Percentiles rank a stretch among this genome's conserved stretches.
Evolutionary conservation across 225 moss, liverwort and hornwort genomes (phyloP).

Genomic region (Lunularia cruciata): DNA sequence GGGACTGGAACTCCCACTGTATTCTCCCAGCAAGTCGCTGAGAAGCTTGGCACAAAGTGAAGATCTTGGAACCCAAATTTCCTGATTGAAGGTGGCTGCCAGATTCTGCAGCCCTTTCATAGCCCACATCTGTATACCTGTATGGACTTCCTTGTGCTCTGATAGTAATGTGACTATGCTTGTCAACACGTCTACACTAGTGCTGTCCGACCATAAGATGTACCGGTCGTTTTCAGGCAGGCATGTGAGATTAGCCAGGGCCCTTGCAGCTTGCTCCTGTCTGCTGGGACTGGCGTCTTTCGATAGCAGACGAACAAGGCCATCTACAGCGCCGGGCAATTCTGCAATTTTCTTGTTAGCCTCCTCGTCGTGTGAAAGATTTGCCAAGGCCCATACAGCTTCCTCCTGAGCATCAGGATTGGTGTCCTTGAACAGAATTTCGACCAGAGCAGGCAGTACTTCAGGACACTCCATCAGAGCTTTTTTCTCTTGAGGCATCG

Average conservation of each 20-base stretch:
- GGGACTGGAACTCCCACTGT: neutral
- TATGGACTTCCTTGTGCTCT: neutral
- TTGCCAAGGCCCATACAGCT: conserved; percentile 28
- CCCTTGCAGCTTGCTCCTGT: conserved; percentile 34
- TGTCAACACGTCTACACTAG: neutral
- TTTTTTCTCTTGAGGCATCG: conserved; percentile 20
- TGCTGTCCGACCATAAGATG: neutral
- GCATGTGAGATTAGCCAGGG: conserved; percentile 33
- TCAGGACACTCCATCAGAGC: conserved; percentile 24
- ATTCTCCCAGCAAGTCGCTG: conserved; percentile 4
- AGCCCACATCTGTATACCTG: conserved; percentile 15
- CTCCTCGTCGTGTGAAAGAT: conserved; percentile 23
- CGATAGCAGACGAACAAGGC: conserved; percentile 18
- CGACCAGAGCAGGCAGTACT: conserved; percentile 26
- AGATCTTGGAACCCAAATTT: neutral
- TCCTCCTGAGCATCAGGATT: conserved; percentile 32
- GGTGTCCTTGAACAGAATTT: conserved; percentile 27
- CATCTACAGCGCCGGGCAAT: conserved; percentile 24
- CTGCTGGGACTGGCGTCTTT: conserved; percentile 20
- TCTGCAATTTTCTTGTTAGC: conserved; percentile 26
- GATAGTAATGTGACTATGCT: conserved; percentile 7
- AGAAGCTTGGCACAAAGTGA: neutral
- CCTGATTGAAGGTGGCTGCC: conserved; percentile 18
- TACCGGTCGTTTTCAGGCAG: conserved; percentile 22
- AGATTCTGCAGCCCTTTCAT: conserved; percentile 18